A percentile compares a stretch with the other conserved stretches of the same genome.
These are phyloP conservation scores for Kluyveromyces sp. DNA, from an alignment of 1,139 yeast genomes.

Conservation along the genomic window DNA sequence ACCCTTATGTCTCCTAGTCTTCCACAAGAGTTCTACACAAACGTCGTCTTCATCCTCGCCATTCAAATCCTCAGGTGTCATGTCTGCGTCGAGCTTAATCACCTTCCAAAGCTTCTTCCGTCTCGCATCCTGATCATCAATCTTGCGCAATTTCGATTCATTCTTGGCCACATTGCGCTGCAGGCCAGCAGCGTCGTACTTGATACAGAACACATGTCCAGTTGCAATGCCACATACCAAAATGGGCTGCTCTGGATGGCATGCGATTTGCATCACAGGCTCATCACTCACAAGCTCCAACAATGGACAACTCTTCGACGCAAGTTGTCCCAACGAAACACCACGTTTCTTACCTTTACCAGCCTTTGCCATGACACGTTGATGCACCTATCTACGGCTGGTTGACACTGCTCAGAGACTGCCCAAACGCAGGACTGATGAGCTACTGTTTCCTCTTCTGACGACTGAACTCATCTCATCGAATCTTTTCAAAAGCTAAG, in stretches of 20 bases:
- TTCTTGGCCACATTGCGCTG: constrained; percentile 28
- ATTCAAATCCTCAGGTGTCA: constrained; percentile 25
- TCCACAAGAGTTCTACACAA: constrained; percentile 54
- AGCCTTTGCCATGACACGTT: constrained; percentile 20
- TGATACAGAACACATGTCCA: constrained; percentile 59
- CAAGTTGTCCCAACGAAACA: constrained; percentile 33
- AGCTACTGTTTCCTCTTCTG: no score
- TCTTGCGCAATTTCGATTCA: constrained; percentile 10
- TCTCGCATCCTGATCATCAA: constrained; percentile 28
- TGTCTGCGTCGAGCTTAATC: constrained; percentile 25
- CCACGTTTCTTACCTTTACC: constrained; percentile 18
- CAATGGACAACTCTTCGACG: constrained; percentile 43
- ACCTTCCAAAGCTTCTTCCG: constrained; percentile 46
- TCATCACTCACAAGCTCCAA: constrained; percentile 46
- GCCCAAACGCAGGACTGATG: no score
- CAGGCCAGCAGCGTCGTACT: constrained; percentile 45
- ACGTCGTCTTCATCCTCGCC: constrained; percentile 28
- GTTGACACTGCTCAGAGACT: no score
- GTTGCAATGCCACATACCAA: constrained; percentile 69
- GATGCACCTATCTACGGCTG: no score
- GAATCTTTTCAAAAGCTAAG: background rate
- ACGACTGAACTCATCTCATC: background rate
- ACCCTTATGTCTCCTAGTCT: constrained; percentile 84
- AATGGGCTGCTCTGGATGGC: constrained; percentile 68
- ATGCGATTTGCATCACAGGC: constrained; percentile 70